A percentile compares a stretch with the other conserved stretches of the same genome.
Conservation (phyloP, 2,329 filamentous ascomycete species). For the Claviceps fusiformis region DNA sequence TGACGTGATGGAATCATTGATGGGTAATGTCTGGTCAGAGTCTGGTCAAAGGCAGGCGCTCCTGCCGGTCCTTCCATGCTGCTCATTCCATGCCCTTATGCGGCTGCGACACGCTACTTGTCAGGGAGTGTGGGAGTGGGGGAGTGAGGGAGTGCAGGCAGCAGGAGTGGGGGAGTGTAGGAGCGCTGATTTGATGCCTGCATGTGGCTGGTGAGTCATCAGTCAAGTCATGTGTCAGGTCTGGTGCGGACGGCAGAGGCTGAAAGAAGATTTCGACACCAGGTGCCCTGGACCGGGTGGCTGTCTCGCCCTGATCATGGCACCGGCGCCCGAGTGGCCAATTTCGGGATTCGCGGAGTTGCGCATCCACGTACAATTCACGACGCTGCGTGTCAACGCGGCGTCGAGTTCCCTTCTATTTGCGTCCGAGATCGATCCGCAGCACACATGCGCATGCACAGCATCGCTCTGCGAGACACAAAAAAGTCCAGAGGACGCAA, state of each 20-base stretch:
- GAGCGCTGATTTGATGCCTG: not conserved
- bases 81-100: not conserved
- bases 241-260: no score
- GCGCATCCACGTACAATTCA: not conserved
- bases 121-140: no score
- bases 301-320: not conserved
- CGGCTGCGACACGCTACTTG: no score
- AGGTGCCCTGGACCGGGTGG: no score
- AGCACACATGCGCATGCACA: not conserved
- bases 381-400: not conserved
- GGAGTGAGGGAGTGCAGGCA: no score
- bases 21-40: not conserved
- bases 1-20: not conserved
- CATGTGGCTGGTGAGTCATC: not conserved
- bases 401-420: not conserved
- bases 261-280: no score
- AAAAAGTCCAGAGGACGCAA: no score
- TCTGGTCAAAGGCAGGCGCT: not conserved
- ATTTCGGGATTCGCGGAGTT: not conserved
- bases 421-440: not conserved
- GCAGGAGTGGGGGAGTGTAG: no score
- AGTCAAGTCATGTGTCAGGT: no score
- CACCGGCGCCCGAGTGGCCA: slow-evolving; percentile 4
- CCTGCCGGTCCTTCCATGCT: not conserved
- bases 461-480: not conserved